Percentiles rank a stretch among this genome's conserved stretches.
Conservation (phyloP, 768 basidiomycete species). For the Rhodotorula taiwanensis region DNA sequence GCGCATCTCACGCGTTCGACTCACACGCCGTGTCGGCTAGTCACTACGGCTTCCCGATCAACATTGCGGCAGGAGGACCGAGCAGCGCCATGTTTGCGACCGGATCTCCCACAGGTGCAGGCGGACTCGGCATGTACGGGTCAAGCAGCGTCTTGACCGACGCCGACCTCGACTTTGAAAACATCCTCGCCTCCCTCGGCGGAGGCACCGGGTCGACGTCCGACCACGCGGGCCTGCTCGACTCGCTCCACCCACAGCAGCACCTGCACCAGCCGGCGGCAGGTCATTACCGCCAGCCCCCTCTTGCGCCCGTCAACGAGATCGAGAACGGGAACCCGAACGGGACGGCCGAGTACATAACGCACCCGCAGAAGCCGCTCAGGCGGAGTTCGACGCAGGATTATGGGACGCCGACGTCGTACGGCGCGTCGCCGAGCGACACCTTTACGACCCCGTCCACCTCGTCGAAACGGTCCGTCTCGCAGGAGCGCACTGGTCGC, state of each 20-base stretch:
- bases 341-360: not conserved
- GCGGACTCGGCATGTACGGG: not conserved
- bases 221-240: too few species aligned
- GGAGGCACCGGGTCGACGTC: not conserved
- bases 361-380: not conserved
- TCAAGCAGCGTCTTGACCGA: conserved; percentile 13
- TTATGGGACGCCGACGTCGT: not conserved
- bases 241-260: too few species aligned
- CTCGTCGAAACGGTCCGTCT: not conserved
- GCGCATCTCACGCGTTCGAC: too few species aligned
- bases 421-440: not conserved
- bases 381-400: not conserved
- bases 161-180: conserved; percentile 32
- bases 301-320: not conserved
- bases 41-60: too few species aligned
- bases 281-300: not conserved
- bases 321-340: not conserved
- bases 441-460: not conserved
- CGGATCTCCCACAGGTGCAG: too few species aligned
- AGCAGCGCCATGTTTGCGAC: too few species aligned
- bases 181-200: conserved; percentile 10
- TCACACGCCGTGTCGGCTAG: too few species aligned
- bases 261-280: not conserved
- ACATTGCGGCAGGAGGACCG: too few species aligned
- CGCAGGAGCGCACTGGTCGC: conserved; percentile 1